Base-by-base conservation (phyloP, 2,329 filamentous ascomycete genomes). In the Curvularia eragrostidis region DNA sequence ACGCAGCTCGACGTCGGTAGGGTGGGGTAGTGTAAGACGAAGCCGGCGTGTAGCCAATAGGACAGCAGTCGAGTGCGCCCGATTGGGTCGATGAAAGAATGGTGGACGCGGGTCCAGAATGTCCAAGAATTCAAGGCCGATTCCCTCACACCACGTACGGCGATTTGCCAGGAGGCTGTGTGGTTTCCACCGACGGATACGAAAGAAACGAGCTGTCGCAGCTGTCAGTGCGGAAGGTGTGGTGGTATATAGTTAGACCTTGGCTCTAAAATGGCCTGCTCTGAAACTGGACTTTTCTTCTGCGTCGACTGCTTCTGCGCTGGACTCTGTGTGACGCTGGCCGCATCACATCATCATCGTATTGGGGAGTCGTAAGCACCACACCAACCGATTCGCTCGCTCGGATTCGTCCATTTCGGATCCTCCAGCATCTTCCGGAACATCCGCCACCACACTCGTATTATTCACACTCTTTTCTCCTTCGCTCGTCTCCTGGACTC, bases 1-100 rank as follows among this genome's bases (percentile, higher is more conserved):
- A 52, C 41, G 44, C 24, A 47, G 41, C 32, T 51, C 46, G n/a
- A 38, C 32, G 34, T 49, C 47, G 32, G 13, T 15, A 32, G 48
- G 36, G 56, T 58, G 56, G 56, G 56, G 56, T 51, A 51, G 39
- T 3, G 48, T 46, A 38, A 50, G 41, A 52, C 54, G 52, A 58
- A 58, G 47, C 34, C 49, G 41, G 28, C 9, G 19, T 32, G 15
- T 23, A 43, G 32, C 55, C 55, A 58, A 58, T 58, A 19, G 46
- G 38, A 41, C 32, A 32, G 28, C 39, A 13, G 42, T 41, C 30
- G 50, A 38, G 30, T 24, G 42, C 50, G 32, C 52, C 55, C 44
- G 44, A 57, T 57, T 57, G 55, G 50, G 50, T 42, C 38, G 30
- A 39, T 32, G 18, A 24, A 47, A 15, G 28, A 3, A 44, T 43